Evolutionary conservation across 1,284 basidiomycete genomes (phyloP), one percentile per base, ranked within the genome.

Genomic region (Marasmius tenuissimus): DNA sequence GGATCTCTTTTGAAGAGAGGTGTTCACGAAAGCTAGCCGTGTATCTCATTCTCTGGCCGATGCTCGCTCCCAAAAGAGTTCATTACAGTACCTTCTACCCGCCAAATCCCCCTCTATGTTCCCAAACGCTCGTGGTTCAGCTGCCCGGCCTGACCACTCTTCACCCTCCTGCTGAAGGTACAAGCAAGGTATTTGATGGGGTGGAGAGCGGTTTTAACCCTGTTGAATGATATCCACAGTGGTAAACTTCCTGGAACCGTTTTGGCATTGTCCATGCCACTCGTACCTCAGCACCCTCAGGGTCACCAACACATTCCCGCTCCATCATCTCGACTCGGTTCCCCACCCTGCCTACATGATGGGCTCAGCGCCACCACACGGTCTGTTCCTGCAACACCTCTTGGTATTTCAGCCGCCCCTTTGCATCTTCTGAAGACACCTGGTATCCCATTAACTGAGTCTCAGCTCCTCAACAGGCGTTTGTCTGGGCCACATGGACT

Each of bases 381-480:
- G 61, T 93, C 87, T 60, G 89, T 89, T 47, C 91, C 88, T 62
- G 91, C 85, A 7, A 93, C 91, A 9, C 91, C 89, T 16, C 75
- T 92, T 39, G 83, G 82, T 10, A 76, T 86, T 37, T 70, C 84
- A 10, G 81, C 75, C 60, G 77, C 75, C 51, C 73, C 78, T n/a
- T 72, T 76, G 18, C 83, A 85, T 69, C 70, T 91, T 38, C 69
- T 85, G 62, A 91, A 90, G 75, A 81, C 85, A 9, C 86, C 88
- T 10, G 88, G 85, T 9, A 91, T 89, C 10, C 89, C 91, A 22
- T 78, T 84, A 27, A 84, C 86, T 5, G 89, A 91, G 52, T 69
- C 79, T 37, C 86, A 86, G 68, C 76, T 69, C 12, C 64, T 89
- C 68, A 86, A 83, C 66, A 84, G 85, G 27, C 85, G 90, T 38